phyloP scores from a whole-genome alignment of 257 asterid genomes.

The Leptodermis oblonga region DNA sequence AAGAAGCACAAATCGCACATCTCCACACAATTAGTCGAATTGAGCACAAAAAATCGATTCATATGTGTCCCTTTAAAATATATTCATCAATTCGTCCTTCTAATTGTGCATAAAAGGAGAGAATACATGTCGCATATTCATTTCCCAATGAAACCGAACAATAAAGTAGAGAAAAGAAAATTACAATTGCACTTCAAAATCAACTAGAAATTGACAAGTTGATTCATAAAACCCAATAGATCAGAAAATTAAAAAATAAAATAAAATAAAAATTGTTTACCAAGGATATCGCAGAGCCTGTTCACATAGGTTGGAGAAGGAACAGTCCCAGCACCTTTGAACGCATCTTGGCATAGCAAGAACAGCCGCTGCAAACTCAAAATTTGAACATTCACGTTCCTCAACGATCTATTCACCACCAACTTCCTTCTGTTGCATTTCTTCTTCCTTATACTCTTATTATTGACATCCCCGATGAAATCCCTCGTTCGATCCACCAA shows the following conservation, averaged over 20 bases:
- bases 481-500: slow-evolving; percentile 28
- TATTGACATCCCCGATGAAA: slow-evolving; percentile 14
- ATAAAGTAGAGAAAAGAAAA: neutral
- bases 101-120: neutral
- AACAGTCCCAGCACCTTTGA: slow-evolving; percentile 53
- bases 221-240: no score
- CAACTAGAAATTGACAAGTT: neutral
- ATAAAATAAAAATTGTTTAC: slow-evolving; percentile 33
- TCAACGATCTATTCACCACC: slow-evolving; percentile 21
- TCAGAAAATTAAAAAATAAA: no score
- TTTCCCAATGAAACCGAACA: neutral
- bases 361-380: slow-evolving; percentile 46
- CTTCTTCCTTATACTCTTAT: slow-evolving; percentile 43
- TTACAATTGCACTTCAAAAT: neutral
- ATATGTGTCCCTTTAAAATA: neutral
- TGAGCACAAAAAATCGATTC: neutral
- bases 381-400: slow-evolving; percentile 16
- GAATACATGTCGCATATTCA: neutral
- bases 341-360: slow-evolving; percentile 41
- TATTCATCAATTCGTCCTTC: neutral
- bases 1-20: neutral
- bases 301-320: slow-evolving; percentile 46
- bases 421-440: slow-evolving; percentile 26
- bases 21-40: neutral
- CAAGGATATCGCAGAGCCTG: slow-evolving; percentile 44